phyloP scores from a whole-genome alignment of 805 yeast genomes.

The Naumovozyma castellii region DNA sequence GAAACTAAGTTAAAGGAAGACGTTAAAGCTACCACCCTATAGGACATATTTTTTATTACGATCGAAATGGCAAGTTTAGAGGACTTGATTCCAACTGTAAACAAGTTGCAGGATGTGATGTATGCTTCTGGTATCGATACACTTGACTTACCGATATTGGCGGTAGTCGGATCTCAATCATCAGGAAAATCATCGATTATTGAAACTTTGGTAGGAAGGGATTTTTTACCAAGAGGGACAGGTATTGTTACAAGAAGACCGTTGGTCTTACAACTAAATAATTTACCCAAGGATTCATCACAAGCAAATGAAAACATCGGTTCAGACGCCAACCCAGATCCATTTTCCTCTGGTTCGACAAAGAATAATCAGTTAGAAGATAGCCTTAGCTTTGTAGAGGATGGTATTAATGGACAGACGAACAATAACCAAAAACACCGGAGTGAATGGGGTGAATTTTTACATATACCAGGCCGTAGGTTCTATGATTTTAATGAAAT shows the following conservation, averaged over 20 bases:
- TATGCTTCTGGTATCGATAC: slow-evolving; percentile 93
- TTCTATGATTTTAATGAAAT: slow-evolving; percentile 83
- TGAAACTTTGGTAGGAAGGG: slow-evolving; percentile 93
- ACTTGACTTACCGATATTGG: slow-evolving; percentile 82
- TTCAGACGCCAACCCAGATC: slow-evolving; percentile 4
- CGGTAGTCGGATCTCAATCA: slow-evolving; percentile 95
- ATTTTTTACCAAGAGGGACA: slow-evolving; percentile 91
- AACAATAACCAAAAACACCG: not conserved
- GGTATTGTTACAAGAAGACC: slow-evolving; percentile 97
- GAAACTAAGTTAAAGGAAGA: not conserved
- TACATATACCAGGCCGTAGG: slow-evolving; percentile 82
- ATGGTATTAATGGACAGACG: not conserved
- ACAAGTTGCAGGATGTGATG: slow-evolving; percentile 90
- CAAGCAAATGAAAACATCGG: slow-evolving; percentile 16
- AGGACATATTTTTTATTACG: not conserved
- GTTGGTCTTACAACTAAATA: slow-evolving; percentile 77
- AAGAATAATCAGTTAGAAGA: not conserved
- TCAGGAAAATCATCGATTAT: slow-evolving; percentile 92
- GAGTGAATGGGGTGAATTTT: slow-evolving; percentile 95
- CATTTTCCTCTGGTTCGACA: not conserved
- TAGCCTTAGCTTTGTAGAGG: not conserved
- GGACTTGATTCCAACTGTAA: slow-evolving; percentile 66
- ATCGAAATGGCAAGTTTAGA: slow-evolving; percentile 28
- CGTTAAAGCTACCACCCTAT: not conserved
- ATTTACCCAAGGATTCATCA: slow-evolving; percentile 26